These are phyloP conservation scores for Collybiopsis confluens DNA, from an alignment of 768 basidiomycete species.

Conservation along the genomic window DNA sequence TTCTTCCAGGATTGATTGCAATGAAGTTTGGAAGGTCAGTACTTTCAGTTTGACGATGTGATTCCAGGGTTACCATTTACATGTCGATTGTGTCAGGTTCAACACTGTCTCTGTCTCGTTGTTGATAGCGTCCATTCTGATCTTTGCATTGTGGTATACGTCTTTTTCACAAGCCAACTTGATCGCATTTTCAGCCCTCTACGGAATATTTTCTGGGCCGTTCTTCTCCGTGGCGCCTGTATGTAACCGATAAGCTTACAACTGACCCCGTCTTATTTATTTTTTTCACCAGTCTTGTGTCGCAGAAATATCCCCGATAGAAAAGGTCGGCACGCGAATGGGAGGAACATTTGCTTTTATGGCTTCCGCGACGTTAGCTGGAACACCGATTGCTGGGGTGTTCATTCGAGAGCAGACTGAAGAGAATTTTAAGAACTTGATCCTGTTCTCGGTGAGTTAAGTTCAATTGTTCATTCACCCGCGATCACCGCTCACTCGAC, in stretches of 20 bases:
- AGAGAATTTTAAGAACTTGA: slow-evolving; percentile 17
- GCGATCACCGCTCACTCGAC: too few species aligned
- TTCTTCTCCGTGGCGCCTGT: slow-evolving; percentile 19
- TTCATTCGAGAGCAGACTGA: slow-evolving; percentile 14
- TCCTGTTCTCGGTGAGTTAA: slow-evolving; percentile 18
- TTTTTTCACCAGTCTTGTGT: slow-evolving; percentile 13
- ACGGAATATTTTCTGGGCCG: slow-evolving; percentile 20
- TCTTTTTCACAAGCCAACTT: slow-evolving; percentile 14
- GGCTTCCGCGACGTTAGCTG: slow-evolving; percentile 19
- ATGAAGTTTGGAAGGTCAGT: slow-evolving; percentile 20
- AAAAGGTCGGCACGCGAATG: slow-evolving; percentile 20
- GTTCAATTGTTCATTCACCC: not conserved
- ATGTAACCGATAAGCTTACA: not conserved
- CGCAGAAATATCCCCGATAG: slow-evolving; percentile 17
- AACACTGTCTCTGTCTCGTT: slow-evolving; percentile 15
- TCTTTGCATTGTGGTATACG: slow-evolving; percentile 20
- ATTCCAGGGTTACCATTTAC: not conserved
- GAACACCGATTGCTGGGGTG: slow-evolving; percentile 18
- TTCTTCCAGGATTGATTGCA: slow-evolving; percentile 18
- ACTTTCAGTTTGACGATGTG: not conserved
- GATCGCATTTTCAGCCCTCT: slow-evolving; percentile 18
- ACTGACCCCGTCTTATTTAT: too few species aligned
- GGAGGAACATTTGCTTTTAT: slow-evolving; percentile 19
- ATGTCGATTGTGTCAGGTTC: slow-evolving; percentile 8
- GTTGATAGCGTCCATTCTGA: slow-evolving; percentile 14